A percentile compares a stretch with the other conserved stretches of the same genome.
These are phyloP conservation scores for Suillus spraguei DNA, from an alignment of 768 basidiomycete genomes.

Conservation along the genomic window DNA sequence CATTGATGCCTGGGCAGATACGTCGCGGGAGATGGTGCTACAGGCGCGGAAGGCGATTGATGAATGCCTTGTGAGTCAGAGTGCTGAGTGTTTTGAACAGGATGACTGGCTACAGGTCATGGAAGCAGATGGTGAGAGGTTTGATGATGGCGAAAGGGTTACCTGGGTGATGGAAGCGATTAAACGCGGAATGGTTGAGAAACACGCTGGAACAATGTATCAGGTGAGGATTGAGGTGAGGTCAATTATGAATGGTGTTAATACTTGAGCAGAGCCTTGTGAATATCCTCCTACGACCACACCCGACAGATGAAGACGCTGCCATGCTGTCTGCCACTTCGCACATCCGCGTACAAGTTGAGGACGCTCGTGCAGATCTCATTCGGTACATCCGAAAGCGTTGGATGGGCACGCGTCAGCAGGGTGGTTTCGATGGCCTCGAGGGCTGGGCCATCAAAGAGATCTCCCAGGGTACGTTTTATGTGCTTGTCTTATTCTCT, in stretches of 20 bases:
- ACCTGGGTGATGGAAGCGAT: slow-evolving; percentile 74
- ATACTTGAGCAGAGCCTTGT: slow-evolving; percentile 60
- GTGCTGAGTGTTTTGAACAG: slow-evolving; percentile 67
- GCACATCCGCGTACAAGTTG: slow-evolving; percentile 69
- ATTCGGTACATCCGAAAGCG: slow-evolving; percentile 72
- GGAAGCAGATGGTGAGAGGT: slow-evolving; percentile 69
- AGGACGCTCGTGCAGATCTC: slow-evolving; percentile 54
- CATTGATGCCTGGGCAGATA: slow-evolving; percentile 53
- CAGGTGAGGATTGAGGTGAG: slow-evolving; percentile 51
- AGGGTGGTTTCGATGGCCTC: slow-evolving; percentile 80
- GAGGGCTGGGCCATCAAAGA: slow-evolving; percentile 90
- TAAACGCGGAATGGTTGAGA: slow-evolving; percentile 61
- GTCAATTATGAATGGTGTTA: background rate
- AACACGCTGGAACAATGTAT: slow-evolving; percentile 70
- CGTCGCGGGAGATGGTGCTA: slow-evolving; percentile 61
- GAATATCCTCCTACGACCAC: slow-evolving; percentile 70
- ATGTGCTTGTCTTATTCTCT: background rate
- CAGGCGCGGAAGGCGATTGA: slow-evolving; percentile 63
- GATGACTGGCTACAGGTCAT: slow-evolving; percentile 77
- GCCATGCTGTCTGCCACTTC: slow-evolving; percentile 74
- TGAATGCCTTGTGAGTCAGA: slow-evolving; percentile 57
- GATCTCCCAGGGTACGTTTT: slow-evolving; percentile 47
- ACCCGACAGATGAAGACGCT: slow-evolving; percentile 55
- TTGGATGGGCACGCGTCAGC: slow-evolving; percentile 74
- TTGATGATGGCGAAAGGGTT: slow-evolving; percentile 79